Percentiles rank a stretch among this genome's conserved stretches.
phyloP scores from a whole-genome alignment of 441 rosid species.

The Euphorbia celastroides region DNA sequence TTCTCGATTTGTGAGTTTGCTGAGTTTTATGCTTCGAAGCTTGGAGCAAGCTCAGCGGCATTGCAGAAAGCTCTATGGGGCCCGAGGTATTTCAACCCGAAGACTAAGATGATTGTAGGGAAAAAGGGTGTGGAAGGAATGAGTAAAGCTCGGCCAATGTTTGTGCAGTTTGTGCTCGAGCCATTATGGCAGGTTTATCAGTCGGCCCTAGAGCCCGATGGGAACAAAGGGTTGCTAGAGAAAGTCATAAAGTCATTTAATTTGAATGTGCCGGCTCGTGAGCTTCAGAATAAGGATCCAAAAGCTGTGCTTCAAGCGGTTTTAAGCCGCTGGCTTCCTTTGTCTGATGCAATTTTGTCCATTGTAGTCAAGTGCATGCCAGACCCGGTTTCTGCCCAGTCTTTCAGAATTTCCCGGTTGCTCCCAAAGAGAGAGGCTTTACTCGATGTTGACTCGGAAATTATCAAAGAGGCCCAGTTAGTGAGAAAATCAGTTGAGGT shows the following conservation, averaged over 20 bases:
- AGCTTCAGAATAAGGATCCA: constrained; percentile 82
- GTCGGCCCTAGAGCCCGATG: constrained; percentile 63
- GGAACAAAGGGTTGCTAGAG: constrained; percentile 52
- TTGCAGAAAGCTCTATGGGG: constrained; percentile 89
- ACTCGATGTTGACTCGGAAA: constrained; percentile 32
- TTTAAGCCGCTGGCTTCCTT: constrained; percentile 93
- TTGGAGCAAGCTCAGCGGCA: constrained; percentile 59
- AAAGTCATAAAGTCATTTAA: constrained; percentile 72
- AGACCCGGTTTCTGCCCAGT: constrained; percentile 73
- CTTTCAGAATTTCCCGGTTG: constrained; percentile 58
- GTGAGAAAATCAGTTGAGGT: constrained; percentile 71
- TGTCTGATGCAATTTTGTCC: constrained; percentile 78
- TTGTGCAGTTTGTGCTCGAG: constrained; percentile 91
- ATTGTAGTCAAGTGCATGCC: constrained; percentile 86
- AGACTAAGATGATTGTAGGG: constrained; percentile 80
- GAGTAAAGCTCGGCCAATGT: constrained; percentile 75
- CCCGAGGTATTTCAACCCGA: constrained; percentile 62
- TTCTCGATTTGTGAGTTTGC: constrained; percentile 72
- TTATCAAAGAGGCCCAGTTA: constrained; percentile 60
- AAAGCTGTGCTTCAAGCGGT: constrained; percentile 77
- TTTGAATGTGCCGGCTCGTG: constrained; percentile 63
- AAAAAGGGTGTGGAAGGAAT: constrained; percentile 57
- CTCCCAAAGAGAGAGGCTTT: constrained; percentile 62
- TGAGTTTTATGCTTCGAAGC: constrained; percentile 68
- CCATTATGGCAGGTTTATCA: constrained; percentile 88